Evolutionary conservation across 2,329 filamentous ascomycete species (phyloP).

Genomic region (Fusarium penzigii): DNA sequence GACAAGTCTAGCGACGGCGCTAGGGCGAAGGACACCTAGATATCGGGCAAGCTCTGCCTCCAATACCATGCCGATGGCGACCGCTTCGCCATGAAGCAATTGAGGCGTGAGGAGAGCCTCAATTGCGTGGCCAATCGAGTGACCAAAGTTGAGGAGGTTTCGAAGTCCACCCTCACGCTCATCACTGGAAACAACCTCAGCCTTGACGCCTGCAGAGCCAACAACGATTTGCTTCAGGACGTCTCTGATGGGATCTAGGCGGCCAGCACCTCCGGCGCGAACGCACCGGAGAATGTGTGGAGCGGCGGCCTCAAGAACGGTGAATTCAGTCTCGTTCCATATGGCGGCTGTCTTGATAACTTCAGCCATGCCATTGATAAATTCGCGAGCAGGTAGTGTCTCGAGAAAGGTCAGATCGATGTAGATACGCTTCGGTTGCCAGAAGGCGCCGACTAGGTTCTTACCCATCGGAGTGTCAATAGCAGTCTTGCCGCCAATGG

Average conservation of each 20-base stretch:
- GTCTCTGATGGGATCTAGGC: constrained; percentile 70
- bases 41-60: constrained; percentile 92
- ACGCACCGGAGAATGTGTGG: constrained; percentile 63
- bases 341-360: constrained; percentile 98
- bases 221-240: constrained; percentile 79
- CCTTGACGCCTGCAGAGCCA: constrained; percentile 90
- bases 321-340: constrained; percentile 87
- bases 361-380: constrained; percentile 99
- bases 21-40: constrained; percentile 80
- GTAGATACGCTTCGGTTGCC: constrained; percentile 93
- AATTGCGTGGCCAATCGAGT: constrained; percentile 96
- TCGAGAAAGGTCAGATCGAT: constrained; percentile 92
- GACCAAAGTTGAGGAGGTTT: constrained; percentile 95
- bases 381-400: constrained; percentile 85
- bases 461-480: constrained; percentile 96
- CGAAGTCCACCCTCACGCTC: constrained; percentile 92
- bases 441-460: constrained; percentile 94
- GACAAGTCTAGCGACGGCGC: constrained; percentile 82
- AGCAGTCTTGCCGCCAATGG: constrained; percentile 96
- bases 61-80: constrained; percentile 98
- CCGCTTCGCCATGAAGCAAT: constrained; percentile 91
- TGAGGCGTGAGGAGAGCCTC: constrained; percentile 96
- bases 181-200: constrained; percentile 89
- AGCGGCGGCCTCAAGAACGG: constrained; percentile 79
- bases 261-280: constrained; percentile 42